These are phyloP conservation scores for Hansenula anomala DNA, from an alignment of 1,139 yeast species.

Conservation along the genomic window DNA sequence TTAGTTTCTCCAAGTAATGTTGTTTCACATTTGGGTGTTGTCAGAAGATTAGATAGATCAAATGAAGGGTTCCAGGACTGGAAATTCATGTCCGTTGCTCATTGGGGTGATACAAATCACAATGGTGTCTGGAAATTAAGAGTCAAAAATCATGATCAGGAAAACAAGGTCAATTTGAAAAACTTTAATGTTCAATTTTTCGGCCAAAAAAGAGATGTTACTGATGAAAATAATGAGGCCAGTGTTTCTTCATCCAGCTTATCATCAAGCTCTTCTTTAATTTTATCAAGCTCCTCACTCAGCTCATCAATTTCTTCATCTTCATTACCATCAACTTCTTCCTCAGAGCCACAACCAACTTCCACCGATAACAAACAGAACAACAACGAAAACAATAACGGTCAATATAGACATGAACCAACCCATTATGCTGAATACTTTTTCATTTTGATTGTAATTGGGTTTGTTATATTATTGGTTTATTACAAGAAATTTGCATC, in stretches of 20 bases:
- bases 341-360: constrained; percentile 2
- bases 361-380: constrained; percentile 11
- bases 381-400: constrained; percentile 24
- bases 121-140: constrained; percentile 78
- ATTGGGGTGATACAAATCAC: constrained; percentile 85
- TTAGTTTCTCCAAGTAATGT: constrained; percentile 75
- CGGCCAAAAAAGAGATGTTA: constrained; percentile 57
- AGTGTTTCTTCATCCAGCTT: not conserved
- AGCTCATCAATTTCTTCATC: not conserved
- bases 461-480: constrained; percentile 49
- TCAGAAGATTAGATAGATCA: constrained; percentile 55
- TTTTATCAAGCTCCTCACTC: not conserved
- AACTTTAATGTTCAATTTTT: constrained; percentile 78
- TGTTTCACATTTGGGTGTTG: constrained; percentile 69
- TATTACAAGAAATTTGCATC: constrained; percentile 47
- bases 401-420: constrained; percentile 31
- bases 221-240: constrained; percentile 21
- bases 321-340: not conserved
- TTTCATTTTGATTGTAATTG: constrained; percentile 52
- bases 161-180: constrained; percentile 43
- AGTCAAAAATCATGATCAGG: constrained; percentile 44
- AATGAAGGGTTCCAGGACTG: constrained; percentile 65
- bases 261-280: not conserved
- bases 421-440: constrained; percentile 55
- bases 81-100: constrained; percentile 98